These are phyloP conservation scores for Fusarium musae DNA, from an alignment of 2,329 filamentous ascomycete genomes.

Conservation along the genomic window DNA sequence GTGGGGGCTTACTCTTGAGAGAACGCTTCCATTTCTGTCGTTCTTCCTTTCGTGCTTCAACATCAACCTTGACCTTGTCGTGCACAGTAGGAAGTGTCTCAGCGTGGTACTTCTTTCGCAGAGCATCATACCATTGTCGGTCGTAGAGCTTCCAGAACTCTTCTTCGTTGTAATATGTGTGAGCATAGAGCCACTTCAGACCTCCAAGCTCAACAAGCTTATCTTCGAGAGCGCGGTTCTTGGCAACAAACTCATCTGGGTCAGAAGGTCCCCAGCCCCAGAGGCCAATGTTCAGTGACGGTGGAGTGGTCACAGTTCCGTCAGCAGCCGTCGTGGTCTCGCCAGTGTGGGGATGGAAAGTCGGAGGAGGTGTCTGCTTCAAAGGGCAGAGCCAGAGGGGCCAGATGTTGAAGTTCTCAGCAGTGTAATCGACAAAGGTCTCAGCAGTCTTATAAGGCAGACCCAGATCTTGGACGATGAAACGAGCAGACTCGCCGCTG, in stretches of 20 bases:
- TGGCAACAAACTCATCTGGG: slow-evolving; percentile 68
- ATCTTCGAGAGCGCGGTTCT: slow-evolving; percentile 77
- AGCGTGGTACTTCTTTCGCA: slow-evolving; percentile 72
- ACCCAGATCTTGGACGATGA: slow-evolving; percentile 75
- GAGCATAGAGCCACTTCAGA: slow-evolving; percentile 88
- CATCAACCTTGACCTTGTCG: slow-evolving; percentile 73
- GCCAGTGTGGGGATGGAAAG: slow-evolving; percentile 65
- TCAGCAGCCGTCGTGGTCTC: slow-evolving; percentile 43
- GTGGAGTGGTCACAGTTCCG: slow-evolving; percentile 37
- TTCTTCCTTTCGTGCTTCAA: slow-evolving; percentile 56
- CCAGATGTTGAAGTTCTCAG: slow-evolving; percentile 64
- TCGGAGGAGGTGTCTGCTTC: slow-evolving; percentile 59
- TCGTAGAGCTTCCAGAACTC: slow-evolving; percentile 76
- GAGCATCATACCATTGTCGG: slow-evolving; percentile 67
- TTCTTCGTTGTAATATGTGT: slow-evolving; percentile 81
- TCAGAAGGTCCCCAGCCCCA: slow-evolving; percentile 80
- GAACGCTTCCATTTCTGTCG: slow-evolving; percentile 53
- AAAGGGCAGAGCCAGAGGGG: slow-evolving; percentile 70
- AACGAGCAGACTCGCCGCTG: slow-evolving; percentile 71
- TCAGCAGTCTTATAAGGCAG: slow-evolving; percentile 64
- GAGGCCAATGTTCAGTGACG: slow-evolving; percentile 74
- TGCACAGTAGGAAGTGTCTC: slow-evolving; percentile 72
- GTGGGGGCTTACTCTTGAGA: slow-evolving; percentile 62
- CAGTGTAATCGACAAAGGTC: slow-evolving; percentile 66
- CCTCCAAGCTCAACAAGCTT: slow-evolving; percentile 77